These are phyloP conservation scores for Ophiostoma triangulosporum DNA, from an alignment of 2,329 filamentous ascomycete species.

Conservation along the genomic window DNA sequence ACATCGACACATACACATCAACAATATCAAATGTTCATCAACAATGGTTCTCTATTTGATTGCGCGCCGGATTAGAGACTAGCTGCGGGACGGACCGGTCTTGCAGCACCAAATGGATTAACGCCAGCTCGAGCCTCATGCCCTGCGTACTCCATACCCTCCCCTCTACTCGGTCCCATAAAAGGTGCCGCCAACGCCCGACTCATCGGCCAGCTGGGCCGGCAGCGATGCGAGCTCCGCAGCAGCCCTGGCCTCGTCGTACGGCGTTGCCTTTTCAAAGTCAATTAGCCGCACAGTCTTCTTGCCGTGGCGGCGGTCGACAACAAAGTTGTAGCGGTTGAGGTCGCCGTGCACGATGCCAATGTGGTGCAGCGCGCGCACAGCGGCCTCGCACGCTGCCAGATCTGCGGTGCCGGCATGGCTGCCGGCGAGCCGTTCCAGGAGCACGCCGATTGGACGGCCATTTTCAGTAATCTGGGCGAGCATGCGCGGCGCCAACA, in stretches of 20 bases:
- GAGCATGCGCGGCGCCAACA: neutral
- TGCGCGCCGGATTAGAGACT: too few species aligned
- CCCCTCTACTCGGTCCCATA: too few species aligned
- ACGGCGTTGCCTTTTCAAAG: neutral
- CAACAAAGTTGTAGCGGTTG: neutral
- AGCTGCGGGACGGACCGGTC: neutral
- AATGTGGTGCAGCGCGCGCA: neutral
- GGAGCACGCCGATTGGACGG: neutral
- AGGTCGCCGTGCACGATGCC: neutral
- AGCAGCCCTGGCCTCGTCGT: neutral
- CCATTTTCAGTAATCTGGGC: neutral
- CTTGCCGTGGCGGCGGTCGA: neutral
- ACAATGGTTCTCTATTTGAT: too few species aligned
- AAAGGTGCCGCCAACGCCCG: neutral
- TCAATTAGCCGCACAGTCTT: neutral
- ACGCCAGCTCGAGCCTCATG: too few species aligned
- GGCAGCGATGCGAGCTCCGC: neutral
- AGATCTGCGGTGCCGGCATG: neutral
- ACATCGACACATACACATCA: too few species aligned
- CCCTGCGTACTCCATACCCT: too few species aligned
- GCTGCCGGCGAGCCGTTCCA: neutral
- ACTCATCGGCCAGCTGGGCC: neutral
- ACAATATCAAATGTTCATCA: too few species aligned
- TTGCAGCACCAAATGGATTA: neutral
- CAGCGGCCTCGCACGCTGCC: neutral